phyloP scores from a whole-genome alignment of 345 rosid species.

The Turnera subulata region DNA sequence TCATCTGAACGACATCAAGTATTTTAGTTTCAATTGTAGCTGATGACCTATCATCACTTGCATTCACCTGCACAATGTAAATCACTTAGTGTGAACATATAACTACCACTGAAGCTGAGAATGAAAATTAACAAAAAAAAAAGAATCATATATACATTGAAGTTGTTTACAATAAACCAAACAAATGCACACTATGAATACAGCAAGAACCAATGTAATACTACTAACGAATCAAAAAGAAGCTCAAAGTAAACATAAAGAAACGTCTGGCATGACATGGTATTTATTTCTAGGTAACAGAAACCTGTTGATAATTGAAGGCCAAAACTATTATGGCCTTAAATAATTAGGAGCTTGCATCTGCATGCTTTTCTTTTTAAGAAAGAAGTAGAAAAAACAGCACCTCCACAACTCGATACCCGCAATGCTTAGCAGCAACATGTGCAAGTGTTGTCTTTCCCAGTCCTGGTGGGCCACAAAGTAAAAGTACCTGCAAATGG shows the following conservation, averaged over 20 bases:
- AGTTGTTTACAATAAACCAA: too few species aligned
- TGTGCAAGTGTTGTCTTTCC: slow-evolving; percentile 99
- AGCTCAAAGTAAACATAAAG: too few species aligned
- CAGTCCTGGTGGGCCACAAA: slow-evolving; percentile 98
- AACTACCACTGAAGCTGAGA: background rate
- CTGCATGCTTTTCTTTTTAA: slow-evolving; percentile 4
- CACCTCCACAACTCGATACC: slow-evolving; percentile 96
- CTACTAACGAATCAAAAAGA: too few species aligned
- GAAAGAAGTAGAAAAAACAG: slow-evolving; percentile 25
- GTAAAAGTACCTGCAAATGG: slow-evolving; percentile 79
- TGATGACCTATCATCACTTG: slow-evolving; percentile 93
- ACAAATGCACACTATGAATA: too few species aligned
- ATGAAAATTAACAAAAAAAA: too few species aligned
- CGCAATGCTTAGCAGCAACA: slow-evolving; percentile 97
- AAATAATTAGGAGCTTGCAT: slow-evolving; percentile 3
- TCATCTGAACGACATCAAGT: slow-evolving; percentile 96
- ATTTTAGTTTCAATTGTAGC: slow-evolving; percentile 82
- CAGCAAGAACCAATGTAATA: too few species aligned
- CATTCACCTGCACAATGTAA: slow-evolving; percentile 64
- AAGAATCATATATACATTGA: too few species aligned
- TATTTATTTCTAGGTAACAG: too few species aligned
- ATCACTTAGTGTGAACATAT: slow-evolving; percentile 7
- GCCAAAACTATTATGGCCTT: slow-evolving; percentile 5
- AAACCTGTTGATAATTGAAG: background rate
- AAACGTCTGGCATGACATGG: too few species aligned